phyloP scores from a whole-genome alignment of 257 asterid genomes.

The Striga asiatica region DNA sequence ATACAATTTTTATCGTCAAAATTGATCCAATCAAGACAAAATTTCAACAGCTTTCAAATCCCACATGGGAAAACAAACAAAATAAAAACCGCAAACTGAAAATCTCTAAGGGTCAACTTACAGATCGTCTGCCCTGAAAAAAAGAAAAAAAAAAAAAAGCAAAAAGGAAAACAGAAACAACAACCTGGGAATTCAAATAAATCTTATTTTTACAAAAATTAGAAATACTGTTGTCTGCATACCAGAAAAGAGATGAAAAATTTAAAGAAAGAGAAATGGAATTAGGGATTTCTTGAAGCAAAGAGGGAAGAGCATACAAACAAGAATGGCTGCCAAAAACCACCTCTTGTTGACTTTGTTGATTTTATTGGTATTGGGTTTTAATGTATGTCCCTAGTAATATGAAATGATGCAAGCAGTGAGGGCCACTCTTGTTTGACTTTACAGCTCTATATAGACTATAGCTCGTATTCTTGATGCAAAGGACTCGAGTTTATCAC shows the following conservation, averaged over 20 bases:
- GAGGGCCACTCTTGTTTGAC: neutral
- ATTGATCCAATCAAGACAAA: conserved; percentile 18
- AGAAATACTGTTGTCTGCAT: too few relatives aligned
- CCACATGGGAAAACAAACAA: conserved; percentile 18
- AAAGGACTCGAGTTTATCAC: neutral
- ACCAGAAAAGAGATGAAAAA: neutral
- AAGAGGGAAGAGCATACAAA: too few relatives aligned
- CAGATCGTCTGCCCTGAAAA: too few relatives aligned
- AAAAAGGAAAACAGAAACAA: conserved; percentile 15
- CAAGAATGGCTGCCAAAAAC: neutral
- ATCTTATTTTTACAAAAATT: conserved; percentile 29
- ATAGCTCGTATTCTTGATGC: neutral
- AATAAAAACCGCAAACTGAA: conserved; percentile 13
- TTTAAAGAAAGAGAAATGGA: neutral
- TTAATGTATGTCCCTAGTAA: neutral
- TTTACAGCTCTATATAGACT: neutral
- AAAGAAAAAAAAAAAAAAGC: conserved; percentile 18
- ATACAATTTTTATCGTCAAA: conserved; percentile 26
- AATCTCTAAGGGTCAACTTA: too few relatives aligned
- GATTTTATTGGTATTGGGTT: neutral
- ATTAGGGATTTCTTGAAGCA: neutral
- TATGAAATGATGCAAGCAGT: neutral
- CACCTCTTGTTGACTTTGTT: neutral
- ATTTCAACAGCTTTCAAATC: conserved; percentile 19
- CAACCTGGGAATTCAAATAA: conserved; percentile 17